Conservation (phyloP, 345 rosid genomes). For the Lepidium aucheri region DNA sequence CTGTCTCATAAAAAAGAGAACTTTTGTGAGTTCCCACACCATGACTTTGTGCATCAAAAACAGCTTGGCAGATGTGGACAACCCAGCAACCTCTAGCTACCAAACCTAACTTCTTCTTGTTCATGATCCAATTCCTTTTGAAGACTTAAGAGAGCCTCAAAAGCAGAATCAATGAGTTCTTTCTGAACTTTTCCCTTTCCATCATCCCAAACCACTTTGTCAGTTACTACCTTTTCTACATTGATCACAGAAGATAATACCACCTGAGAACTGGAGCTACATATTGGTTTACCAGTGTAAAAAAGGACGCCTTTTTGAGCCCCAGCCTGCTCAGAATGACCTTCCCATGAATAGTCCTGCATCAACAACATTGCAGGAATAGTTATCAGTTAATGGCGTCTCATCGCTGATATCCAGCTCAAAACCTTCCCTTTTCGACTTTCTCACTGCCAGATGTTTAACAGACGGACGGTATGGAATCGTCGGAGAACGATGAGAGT, state of each 20-base stretch:
- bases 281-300: slow-evolving; percentile 64
- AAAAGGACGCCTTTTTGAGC: slow-evolving; percentile 89
- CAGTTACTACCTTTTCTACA: slow-evolving; percentile 76
- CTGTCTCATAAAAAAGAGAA: slow-evolving; percentile 80
- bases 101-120: slow-evolving; percentile 52
- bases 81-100: slow-evolving; percentile 69
- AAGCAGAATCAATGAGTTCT: slow-evolving; percentile 63
- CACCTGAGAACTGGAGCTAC: slow-evolving; percentile 37
- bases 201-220: slow-evolving; percentile 60
- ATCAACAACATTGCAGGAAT: slow-evolving; percentile 77
- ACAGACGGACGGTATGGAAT: too few species aligned
- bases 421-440: slow-evolving; percentile 54
- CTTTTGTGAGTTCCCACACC: slow-evolving; percentile 93
- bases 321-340: slow-evolving; percentile 99
- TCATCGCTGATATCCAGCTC: slow-evolving; percentile 54
- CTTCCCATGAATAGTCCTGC: slow-evolving; percentile 95
- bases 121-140: slow-evolving; percentile 57
- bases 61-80: slow-evolving; percentile 57
- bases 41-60: slow-evolving; percentile 86
- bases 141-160: slow-evolving; percentile 69
- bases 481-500: too few species aligned
- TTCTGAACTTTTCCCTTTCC: slow-evolving; percentile 54
- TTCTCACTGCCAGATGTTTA: slow-evolving; percentile 48
- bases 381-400: slow-evolving; percentile 61
- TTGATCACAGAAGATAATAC: slow-evolving; percentile 64